phyloP scores from a whole-genome alignment of 495 filamentous ascomycete genomes.

The Aspergillus nanangensis region DNA sequence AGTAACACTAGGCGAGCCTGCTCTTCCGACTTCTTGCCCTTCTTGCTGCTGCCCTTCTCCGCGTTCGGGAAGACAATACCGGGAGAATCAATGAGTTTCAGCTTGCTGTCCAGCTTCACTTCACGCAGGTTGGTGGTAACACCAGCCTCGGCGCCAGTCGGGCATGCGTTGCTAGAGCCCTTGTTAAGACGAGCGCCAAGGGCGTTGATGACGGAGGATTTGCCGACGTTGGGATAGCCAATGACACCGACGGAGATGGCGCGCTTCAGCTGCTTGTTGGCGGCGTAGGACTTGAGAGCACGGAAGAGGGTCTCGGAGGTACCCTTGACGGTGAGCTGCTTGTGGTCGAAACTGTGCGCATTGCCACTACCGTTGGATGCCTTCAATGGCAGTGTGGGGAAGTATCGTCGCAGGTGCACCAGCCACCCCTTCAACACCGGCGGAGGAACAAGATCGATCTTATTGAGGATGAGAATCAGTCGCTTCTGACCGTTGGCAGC shows the following conservation, averaged over 20 bases:
- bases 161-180: slow-evolving; percentile 64
- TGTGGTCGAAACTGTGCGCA: slow-evolving; percentile 89
- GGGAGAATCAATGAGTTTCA: slow-evolving; percentile 91
- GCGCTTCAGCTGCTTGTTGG: slow-evolving; percentile 77
- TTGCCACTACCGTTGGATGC: slow-evolving; percentile 80
- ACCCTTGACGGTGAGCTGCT: slow-evolving; percentile 77
- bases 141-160: slow-evolving; percentile 87
- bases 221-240: slow-evolving; percentile 96
- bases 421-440: slow-evolving; percentile 81
- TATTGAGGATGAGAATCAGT: slow-evolving; percentile 92
- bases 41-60: slow-evolving; percentile 47
- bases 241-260: slow-evolving; percentile 90
- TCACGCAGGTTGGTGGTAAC: slow-evolving; percentile 84
- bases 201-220: slow-evolving; percentile 95
- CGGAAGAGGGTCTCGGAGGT: slow-evolving; percentile 86
- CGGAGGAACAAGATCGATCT: slow-evolving; percentile 88
- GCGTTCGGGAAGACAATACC: slow-evolving; percentile 86
- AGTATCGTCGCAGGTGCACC: slow-evolving; percentile 77
- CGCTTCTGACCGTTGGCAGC: slow-evolving; percentile 79
- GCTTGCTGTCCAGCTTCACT: slow-evolving; percentile 91
- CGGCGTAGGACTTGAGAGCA: slow-evolving; percentile 86
- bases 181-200: slow-evolving; percentile 77
- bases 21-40: slow-evolving; percentile 55
- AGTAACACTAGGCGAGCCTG: slow-evolving; percentile 83
- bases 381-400: slow-evolving; percentile 88